These are phyloP conservation scores for Tuber indicum DNA, from an alignment of 495 filamentous ascomycete species.

Conservation along the genomic window DNA sequence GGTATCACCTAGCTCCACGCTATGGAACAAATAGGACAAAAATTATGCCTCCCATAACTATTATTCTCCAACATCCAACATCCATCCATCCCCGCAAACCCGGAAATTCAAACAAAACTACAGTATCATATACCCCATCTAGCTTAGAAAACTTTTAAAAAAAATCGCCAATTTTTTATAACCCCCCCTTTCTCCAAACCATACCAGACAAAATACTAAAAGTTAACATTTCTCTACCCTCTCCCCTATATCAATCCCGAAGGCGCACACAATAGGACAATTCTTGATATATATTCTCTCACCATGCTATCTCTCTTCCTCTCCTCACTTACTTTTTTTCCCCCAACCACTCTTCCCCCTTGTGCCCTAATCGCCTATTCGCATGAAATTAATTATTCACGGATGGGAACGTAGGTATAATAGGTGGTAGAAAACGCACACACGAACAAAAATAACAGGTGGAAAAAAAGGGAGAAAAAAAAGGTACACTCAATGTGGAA, in stretches of 20 bases:
- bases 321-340: neutral
- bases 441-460: too few relatives aligned
- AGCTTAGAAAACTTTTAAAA: neutral
- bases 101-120: neutral
- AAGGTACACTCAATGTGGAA: slow-evolving; percentile 38
- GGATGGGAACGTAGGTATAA: slow-evolving; percentile 1
- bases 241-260: neutral
- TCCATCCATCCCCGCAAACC: neutral
- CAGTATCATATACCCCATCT: neutral
- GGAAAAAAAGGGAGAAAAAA: slow-evolving; percentile 8
- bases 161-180: neutral
- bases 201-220: neutral
- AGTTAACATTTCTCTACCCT: neutral
- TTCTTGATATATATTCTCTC: neutral
- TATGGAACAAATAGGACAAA: neutral
- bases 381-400: slow-evolving; percentile 4
- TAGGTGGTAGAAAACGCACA: neutral
- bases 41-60: neutral
- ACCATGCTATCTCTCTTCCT: neutral
- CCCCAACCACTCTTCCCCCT: neutral
- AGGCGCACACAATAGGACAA: neutral
- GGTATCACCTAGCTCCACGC: too few relatives aligned
- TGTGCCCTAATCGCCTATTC: neutral
- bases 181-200: neutral
- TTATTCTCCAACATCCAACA: neutral